A percentile compares a stretch with the other conserved stretches of the same genome.
Evolutionary conservation across 257 asterid genomes (phyloP).

Genomic region (Solanum pennellii): DNA sequence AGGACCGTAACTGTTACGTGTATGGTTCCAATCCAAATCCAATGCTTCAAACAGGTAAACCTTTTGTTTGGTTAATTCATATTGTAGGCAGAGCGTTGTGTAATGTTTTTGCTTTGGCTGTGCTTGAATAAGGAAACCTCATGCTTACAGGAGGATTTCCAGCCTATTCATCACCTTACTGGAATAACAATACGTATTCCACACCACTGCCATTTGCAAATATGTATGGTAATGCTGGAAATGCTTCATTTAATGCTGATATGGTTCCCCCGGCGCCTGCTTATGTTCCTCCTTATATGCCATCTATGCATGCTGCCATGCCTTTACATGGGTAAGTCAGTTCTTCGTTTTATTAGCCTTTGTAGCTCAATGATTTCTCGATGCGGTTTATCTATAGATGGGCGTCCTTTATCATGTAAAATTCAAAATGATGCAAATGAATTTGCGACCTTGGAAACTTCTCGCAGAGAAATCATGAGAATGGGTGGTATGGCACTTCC

Average conservation of each 20-base stretch:
- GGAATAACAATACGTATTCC: slow-evolving; percentile 45
- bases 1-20: slow-evolving; percentile 44
- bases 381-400: not conserved
- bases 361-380: not conserved
- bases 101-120: not conserved
- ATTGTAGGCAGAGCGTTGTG: not conserved
- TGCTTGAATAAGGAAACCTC: slow-evolving; percentile 29
- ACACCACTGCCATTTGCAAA: slow-evolving; percentile 21
- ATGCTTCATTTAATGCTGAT: slow-evolving; percentile 56
- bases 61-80: not conserved
- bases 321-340: slow-evolving; percentile 37
- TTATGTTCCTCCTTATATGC: slow-evolving; percentile 36
- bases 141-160: slow-evolving; percentile 50
- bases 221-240: slow-evolving; percentile 44
- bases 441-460: not conserved
- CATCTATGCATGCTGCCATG: slow-evolving; percentile 24
- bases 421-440: not conserved
- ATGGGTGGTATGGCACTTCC: slow-evolving; percentile 39
- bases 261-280: slow-evolving; percentile 32
- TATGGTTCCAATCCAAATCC: slow-evolving; percentile 65
- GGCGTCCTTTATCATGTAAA: not conserved
- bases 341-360: not conserved
- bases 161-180: slow-evolving; percentile 52
- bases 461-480: slow-evolving; percentile 45
- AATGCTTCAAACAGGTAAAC: slow-evolving; percentile 55